Evolutionary conservation across 1,284 basidiomycete species (phyloP), one percentile per base, ranked within the genome.

Genomic region (Ustilago vetiveriae): DNA sequence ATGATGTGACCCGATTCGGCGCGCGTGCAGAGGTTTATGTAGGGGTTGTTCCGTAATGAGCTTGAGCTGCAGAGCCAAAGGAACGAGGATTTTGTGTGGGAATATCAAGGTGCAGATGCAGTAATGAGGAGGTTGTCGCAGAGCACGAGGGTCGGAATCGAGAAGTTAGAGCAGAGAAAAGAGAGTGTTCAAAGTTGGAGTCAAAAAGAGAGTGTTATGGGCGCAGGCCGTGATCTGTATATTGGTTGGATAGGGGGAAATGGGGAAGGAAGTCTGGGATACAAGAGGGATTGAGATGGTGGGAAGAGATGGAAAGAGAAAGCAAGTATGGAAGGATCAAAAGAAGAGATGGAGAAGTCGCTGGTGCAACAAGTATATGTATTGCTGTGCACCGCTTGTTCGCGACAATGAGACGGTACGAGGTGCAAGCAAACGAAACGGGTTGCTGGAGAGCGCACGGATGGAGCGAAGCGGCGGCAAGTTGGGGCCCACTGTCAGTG

Each of bases 161-260:
- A 39, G 13, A 9, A 21, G 36, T 8, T 8, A 37, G 36, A 37
- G 36, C n/a, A 16, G 32, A 35, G 10, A 16, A 22, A 44, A 54
- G 45, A 52, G 59, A 43, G 23, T 40, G 60, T 52, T 60, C 39
- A 39, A 37, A 60, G 50, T 60, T 54, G 50, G 57, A 39, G 22
- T 43, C 40, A 21, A 46, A n/a, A 45, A 47, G 45, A 48, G 53
- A 52, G 44, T 36, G 54, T 55, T 30, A 45, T 24, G 51, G 39
- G 23, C 19, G 9, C 38, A 26, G 24, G 29, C 24, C 36, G 16
- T 40, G 36, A 33, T 38, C 38, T 10, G 17, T 24, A 30, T 14
- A 22, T 23, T 24, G 32, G 23, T 37, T 36, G 42, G 42, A 40
- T 22, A 37, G 29, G 37, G 29, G 40, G 23, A 37, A 38, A 17